Evolutionary conservation across 768 basidiomycete species (phyloP), one percentile per base, ranked within the genome.

Genomic region (Lepiota brunneoincarnata): DNA sequence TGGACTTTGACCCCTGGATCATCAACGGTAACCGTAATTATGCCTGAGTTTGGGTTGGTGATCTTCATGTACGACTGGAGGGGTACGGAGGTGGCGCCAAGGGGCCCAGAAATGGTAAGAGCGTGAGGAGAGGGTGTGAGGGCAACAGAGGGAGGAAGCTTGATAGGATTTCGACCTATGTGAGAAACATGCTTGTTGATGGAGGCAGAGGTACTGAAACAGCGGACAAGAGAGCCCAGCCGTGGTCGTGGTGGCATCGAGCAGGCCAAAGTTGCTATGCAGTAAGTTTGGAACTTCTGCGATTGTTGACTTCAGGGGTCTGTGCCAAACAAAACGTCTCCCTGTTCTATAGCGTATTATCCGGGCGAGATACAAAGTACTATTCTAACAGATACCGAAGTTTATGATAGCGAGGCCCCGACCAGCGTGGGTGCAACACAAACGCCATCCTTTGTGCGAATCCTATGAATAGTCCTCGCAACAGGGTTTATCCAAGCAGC

Each of bases 401-500:
- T 36, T 52, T 85, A 98, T 60, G 95, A 97, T 62, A 99, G 69
- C n/a, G 90, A 91, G 6, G 96, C 96, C 4, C 93, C 96, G 50
- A 93, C 77, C 41, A 96, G 78, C 6, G 80, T 91, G 14, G 88
- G 86, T 7, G 94, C 86, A 11, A 83, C 62, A 67, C 92, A 95
- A 24, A 90, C 75, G 12, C 95, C 97, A 21, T 83, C 79, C 65
- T 87, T 86, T 2, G 96, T 96, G 51, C 93, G 78, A 58, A 99
- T 93, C 64, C 74, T 86, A 69, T 98, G 92, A 6, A 86, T 80
- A 49, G 73, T 81, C 66, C 89, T 87, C 14, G 89, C 91, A 35
- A 67, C 75, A 5, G 93, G 87, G 67, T 97, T 86, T 49, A 98
- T 74, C 96, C 97, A 98, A 6, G 92, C 94, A 21, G 95, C 96